Evolutionary conservation across 371 early-diverging fungal genomes (phyloP), one percentile per base, ranked within the genome.

Genomic region (Circinella umbellata): DNA sequence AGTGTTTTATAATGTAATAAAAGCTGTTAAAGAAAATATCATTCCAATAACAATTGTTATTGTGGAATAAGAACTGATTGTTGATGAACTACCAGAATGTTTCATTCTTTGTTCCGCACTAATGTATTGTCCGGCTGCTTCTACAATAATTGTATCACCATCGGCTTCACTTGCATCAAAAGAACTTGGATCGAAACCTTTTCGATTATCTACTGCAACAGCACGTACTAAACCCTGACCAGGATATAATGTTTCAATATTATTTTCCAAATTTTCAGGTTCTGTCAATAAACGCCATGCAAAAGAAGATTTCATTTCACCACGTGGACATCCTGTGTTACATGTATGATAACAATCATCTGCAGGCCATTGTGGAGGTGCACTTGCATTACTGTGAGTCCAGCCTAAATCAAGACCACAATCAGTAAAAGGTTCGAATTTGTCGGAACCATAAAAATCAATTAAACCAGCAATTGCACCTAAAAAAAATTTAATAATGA

Each of bases 281-380:
- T 73, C 74, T 34, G 67, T 77, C 14, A 84, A 48, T 4, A 84
- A 27, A 10, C 77, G 75, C 84, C 84, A 84, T n/a, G 84, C 63
- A 48, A 71, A 81, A 4, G 82, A 81, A 3, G 84, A 84, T 10
- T 74, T 67, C 75, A 84, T 73, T 42, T 77, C 51, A 27, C 84
- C 84, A 39, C 84, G 76, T 14, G 81, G 79, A 60, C 84, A 84
- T 0, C 75, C 75, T 51, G 70, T 79, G 69, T 85, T 85, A 72
- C 88, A 88, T 9, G 85, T 85, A 67, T 88, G 88, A 64, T 83
- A 83, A 67, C 83, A 84, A 73, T 81, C 82, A 78, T 76, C 80
- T 60, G 53, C 71, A 7, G 75, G 78, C 83, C 84, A 86, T 47
- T 55, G 71, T 53, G 80, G 82, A 6, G 74, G 79, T 1, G 70